Base-by-base conservation (phyloP, 768 basidiomycete species). In the Phylloporus rhodoxanthus region DNA sequence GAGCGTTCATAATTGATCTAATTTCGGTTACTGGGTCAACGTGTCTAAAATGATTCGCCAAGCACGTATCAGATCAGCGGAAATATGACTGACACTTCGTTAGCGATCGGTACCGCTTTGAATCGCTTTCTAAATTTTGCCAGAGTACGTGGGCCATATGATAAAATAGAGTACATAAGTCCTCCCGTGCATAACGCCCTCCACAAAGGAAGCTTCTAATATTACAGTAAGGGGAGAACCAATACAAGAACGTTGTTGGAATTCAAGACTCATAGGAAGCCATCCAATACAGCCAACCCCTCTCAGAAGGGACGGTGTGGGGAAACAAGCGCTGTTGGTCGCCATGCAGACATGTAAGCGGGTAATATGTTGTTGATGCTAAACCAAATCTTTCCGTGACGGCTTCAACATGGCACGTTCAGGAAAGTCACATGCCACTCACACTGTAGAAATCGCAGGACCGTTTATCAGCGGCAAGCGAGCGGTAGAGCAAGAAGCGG, bases 401-500 rank as follows among this genome's bases (percentile, higher is more conserved):
- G 4, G 20, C 11, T 37, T 51, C 50, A 51, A 9, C 8, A 5
- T 10, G 5, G 1, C 10, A 15, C 7, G 6, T 10, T 6, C 20
- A 11, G 10, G 15, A 1, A 36, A 19, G 29, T 15, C 8, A 19
- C 10, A 10, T 5, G 19, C 15, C 15, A 54, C 64, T 54, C 28
- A 59, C 61, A 37, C 52, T 55, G 26, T 65, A 65, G 21, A 55
- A 42, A 34, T 51, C 52, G 39, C 60, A 67, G n/a, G 63, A 62
- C 26, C 21, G 41, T 32, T 52, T 57, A 37, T 65, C 60, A 7
- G 45, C 60, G 9, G 55, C 52, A 8, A 52, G 44, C 0, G 55
- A 56, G 4, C 34, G 56, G 32, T 52, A 55, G 32, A 59, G 39
- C 50, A 56, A 40, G 43, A 62, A 65, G 11, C 53, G 55, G 23